Evolutionary conservation across 1,284 basidiomycete genomes (phyloP).

Genomic region (Apiotrichum akiyoshidainum): DNA sequence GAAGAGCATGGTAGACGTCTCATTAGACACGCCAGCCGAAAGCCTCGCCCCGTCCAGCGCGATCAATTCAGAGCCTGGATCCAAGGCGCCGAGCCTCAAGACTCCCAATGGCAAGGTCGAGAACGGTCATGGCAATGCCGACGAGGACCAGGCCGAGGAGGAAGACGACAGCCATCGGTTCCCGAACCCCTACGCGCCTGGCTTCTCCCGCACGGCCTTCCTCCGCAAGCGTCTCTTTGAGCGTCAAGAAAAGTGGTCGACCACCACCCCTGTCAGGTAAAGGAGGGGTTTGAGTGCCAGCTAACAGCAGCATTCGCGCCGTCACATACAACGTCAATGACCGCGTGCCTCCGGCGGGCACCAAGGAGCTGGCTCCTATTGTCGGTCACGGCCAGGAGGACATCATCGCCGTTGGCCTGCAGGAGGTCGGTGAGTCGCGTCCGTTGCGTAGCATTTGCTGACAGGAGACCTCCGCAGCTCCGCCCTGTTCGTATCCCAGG

Average conservation of each 20-base stretch:
- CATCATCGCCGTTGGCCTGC: slow-evolving; percentile 43
- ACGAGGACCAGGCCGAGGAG: neutral
- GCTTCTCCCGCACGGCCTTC: slow-evolving; percentile 33
- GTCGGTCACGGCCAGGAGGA: slow-evolving; percentile 40
- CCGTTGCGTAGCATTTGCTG: neutral
- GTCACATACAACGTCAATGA: slow-evolving; percentile 49
- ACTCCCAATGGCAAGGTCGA: neutral
- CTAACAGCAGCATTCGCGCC: slow-evolving; percentile 32
- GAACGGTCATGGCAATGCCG: neutral
- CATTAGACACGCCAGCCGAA: neutral
- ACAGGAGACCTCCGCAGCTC: slow-evolving; percentile 35
- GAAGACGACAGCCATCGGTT: slow-evolving; percentile 16
- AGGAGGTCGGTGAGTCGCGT: slow-evolving; percentile 39
- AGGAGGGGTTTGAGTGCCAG: too few species aligned
- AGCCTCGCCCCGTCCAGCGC: too few species aligned
- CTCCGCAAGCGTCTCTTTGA: slow-evolving; percentile 36
- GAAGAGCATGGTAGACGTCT: neutral
- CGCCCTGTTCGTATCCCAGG: slow-evolving; percentile 41
- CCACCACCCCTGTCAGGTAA: slow-evolving; percentile 19
- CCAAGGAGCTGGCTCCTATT: slow-evolving; percentile 36
- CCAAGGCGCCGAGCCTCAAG: too few species aligned
- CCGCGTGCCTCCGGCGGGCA: slow-evolving; percentile 37
- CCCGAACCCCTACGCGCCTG: slow-evolving; percentile 34
- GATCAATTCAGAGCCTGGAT: too few species aligned
- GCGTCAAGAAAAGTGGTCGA: slow-evolving; percentile 34